Base-by-base conservation (phyloP, 2,329 filamentous ascomycete genomes). In the Fusarium sp. region DNA sequence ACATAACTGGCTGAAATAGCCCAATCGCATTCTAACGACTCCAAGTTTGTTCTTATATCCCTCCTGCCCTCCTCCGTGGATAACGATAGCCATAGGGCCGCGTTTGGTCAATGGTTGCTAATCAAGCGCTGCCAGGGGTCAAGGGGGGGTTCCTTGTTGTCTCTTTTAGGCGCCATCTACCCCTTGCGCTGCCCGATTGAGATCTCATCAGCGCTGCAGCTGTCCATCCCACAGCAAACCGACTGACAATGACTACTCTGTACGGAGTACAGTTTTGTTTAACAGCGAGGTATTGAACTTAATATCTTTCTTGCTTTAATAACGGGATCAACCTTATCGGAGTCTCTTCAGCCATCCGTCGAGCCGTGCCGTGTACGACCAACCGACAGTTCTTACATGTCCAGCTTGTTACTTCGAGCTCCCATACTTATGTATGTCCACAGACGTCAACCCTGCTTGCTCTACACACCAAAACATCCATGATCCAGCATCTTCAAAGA, bases 51-150 rank as follows among this genome's bases (percentile, higher is more conserved):
- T 33, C 24, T 44, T 43, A 57, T 63, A 19, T 39, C 33, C n/a
- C 56, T 45, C 39, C 22, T 40, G 31, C 33, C n/a, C 56, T 45
- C 39, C 22, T 40, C 38, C 33, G 44, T 39, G 61, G 17, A 36
- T 36, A 36, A 36, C 17, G 38, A 21, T 31, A 31, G 28, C 10
- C 28, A 40, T 21, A 43, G 53, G 42, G 54, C 58, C 50, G 65
- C 28, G 45, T 65, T 67, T 69, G 55, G 66, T 67, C 62, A 65
- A 73, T 62, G 68, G 67, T 58, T 74, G 70, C 70, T 74, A 72
- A 71, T 65, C 72, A 74, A 72, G 59, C 57, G 67, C 61, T 56
- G 53, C 53, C 62, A 69, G 66, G 66, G 66, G 49, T 45, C 45
- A 31, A 57, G 49, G 60, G 58, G 34, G 34, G 33, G 38, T 40